Evolutionary conservation across 2,329 filamentous ascomycete species (phyloP), one percentile per base, ranked within the genome.

Genomic region (Phialophora chinensis): DNA sequence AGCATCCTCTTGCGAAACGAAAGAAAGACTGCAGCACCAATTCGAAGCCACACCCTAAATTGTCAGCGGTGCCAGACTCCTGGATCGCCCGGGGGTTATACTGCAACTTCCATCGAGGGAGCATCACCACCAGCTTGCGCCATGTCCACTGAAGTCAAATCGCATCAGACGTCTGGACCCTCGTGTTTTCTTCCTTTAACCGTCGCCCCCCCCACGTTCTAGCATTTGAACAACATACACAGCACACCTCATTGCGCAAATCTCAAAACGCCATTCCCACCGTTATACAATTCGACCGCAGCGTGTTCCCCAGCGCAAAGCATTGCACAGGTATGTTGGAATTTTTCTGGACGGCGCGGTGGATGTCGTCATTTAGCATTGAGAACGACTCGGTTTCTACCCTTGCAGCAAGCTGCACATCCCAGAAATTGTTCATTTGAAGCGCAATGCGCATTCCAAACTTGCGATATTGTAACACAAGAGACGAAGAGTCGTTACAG

Each of bases 1-100:
- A 42, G 54, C 56, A 68, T 63, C 57, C 59, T 35, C 29, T 60
- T 50, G 57, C 57, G 57, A 60, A 23, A 60, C 57, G 44, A 50
- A 50, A 60, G 27, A 60, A 33, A 47, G 44, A 59, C n/a, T 47
- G 35, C 42, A 44, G 56, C 56, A 42, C 35, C 31, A 44, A 49
- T 49, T 38, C 44, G 29, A 50, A 50, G 55, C 55, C 55, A 58
- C 55, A 58, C 20, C 27, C 50, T 53, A 58, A 52, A 52, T 27
- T 52, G 49, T 52, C 49, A 52, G 25, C 49, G 38, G 57, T 60
- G 57, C 38, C 57, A 60, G 25, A 60, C 57, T 60, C 57, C 57
- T 50, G 47, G 44, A 42, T 53, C 59, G 53, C 1, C 53, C 53
- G 25, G 53, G 53, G 53, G 53, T 35, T 55, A 29, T 55, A 55